Evolutionary conservation across 352 stramenopile species (phyloP).

Genomic region (Globisporangium middletonii): DNA sequence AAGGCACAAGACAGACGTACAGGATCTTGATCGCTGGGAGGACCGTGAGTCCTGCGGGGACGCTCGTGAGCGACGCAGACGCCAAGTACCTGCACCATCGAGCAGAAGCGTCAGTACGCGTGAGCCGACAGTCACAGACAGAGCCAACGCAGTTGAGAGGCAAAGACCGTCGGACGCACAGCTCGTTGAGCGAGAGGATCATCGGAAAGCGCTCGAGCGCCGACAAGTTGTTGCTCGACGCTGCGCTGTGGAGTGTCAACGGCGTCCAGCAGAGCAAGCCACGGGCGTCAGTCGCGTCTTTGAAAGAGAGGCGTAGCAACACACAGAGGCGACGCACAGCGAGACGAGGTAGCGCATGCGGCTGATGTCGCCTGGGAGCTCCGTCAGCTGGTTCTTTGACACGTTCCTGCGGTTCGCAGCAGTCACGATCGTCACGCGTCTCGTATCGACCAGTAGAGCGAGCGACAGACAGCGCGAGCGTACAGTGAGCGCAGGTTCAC

Average conservation of each 20-base stretch:
- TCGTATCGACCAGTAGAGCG: too few species aligned
- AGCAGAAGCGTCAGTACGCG: not conserved
- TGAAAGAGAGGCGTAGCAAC: not conserved
- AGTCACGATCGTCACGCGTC: too few species aligned
- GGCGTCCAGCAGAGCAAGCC: not conserved
- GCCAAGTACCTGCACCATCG: conserved; percentile 5
- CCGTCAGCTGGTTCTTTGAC: conserved; percentile 9
- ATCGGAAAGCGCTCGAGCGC: conserved; percentile 6
- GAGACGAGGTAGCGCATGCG: conserved; percentile 11
- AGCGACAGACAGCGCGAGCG: not conserved
- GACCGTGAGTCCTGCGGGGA: conserved; percentile 10
- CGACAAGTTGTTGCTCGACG: conserved; percentile 11
- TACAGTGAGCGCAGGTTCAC: conserved; percentile 8
- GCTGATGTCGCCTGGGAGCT: conserved; percentile 8
- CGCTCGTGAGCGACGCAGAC: conserved; percentile 1
- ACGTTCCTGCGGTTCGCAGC: conserved; percentile 3
- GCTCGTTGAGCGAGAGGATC: conserved; percentile 9
- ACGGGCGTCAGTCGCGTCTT: not conserved
- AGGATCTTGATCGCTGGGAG: conserved; percentile 14
- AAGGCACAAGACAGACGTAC: conserved; percentile 3
- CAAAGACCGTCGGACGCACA: conserved; percentile 1
- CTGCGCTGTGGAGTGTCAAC: not conserved
- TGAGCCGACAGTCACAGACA: not conserved
- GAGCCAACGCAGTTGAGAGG: not conserved
- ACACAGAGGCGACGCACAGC: conserved; percentile 2